phyloP scores from a whole-genome alignment of 257 asterid genomes.

The Plantago elongata region DNA sequence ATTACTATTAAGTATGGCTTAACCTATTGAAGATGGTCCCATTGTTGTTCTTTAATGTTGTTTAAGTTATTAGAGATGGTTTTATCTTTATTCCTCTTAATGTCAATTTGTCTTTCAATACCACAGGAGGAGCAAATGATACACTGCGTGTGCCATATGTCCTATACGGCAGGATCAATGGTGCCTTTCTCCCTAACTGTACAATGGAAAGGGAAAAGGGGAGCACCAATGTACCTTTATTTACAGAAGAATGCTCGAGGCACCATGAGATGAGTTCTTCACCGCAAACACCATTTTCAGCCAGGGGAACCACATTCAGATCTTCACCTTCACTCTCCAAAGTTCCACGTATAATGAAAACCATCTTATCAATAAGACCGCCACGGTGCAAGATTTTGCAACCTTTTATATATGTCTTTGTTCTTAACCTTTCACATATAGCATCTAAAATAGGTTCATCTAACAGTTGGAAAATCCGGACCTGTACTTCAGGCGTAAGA shows the following conservation, averaged over 20 bases:
- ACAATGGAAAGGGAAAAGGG: neutral
- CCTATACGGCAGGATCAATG: too few species aligned
- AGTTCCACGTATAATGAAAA: slow-evolving; percentile 78
- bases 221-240: slow-evolving; percentile 43
- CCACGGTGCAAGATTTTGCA: slow-evolving; percentile 57
- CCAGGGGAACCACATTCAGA: slow-evolving; percentile 40
- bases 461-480: slow-evolving; percentile 64
- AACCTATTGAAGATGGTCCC: too few species aligned
- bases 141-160: too few species aligned
- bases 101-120: too few species aligned
- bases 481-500: slow-evolving; percentile 37
- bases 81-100: too few species aligned
- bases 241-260: slow-evolving; percentile 85
- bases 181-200: neutral
- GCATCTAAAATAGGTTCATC: slow-evolving; percentile 85
- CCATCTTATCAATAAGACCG: slow-evolving; percentile 85
- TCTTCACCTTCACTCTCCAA: slow-evolving; percentile 81
- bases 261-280: slow-evolving; percentile 97
- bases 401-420: slow-evolving; percentile 73
- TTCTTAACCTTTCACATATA: slow-evolving; percentile 73
- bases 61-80: too few species aligned
- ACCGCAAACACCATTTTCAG: slow-evolving; percentile 82
- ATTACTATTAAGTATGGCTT: too few species aligned
- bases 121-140: too few species aligned
- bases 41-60: too few species aligned